Conservation (phyloP, 1,139 yeast genomes). For the Suhomyces bolitotheri region DNA sequence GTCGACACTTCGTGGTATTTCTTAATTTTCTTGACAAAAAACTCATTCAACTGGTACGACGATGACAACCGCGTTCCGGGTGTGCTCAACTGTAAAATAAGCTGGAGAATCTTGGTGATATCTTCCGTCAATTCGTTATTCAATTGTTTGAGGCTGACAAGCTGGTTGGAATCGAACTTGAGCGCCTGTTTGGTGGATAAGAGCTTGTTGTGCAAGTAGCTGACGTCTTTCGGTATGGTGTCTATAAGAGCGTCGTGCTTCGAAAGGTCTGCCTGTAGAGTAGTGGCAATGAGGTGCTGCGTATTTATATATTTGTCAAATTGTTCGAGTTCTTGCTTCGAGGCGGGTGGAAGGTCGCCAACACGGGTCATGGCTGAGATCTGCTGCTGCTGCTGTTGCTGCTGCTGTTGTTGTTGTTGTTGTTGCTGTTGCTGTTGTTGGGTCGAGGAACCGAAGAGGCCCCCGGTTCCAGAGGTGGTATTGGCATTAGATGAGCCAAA, state of each 20-base stretch:
- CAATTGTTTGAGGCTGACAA: constrained; percentile 35
- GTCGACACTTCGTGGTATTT: constrained; percentile 64
- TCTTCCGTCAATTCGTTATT: constrained; percentile 68
- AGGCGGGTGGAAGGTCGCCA: constrained; percentile 76
- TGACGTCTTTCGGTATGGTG: constrained; percentile 84
- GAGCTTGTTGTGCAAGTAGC: constrained; percentile 63
- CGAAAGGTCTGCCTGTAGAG: constrained; percentile 61
- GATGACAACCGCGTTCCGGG: constrained; percentile 69
- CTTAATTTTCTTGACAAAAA: constrained; percentile 55
- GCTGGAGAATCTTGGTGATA: constrained; percentile 64
- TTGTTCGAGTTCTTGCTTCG: constrained; percentile 72
- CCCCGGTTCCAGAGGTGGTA: constrained; percentile 15
- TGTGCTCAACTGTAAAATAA: constrained; percentile 64
- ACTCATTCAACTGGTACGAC: constrained; percentile 48
- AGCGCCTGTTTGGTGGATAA: constrained; percentile 70
- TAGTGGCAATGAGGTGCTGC: constrained; percentile 82
- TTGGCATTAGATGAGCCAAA: constrained; percentile 16
- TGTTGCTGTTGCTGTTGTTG: constrained; percentile 12
- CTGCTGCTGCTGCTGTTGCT: constrained; percentile 42
- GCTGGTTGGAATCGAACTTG: constrained; percentile 40
- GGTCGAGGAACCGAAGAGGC: constrained; percentile 21
- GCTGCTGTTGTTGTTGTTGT: constrained; percentile 26
- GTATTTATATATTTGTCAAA: constrained; percentile 80
- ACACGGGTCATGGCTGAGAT: constrained; percentile 86
- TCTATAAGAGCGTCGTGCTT: constrained; percentile 70